Conservation (phyloP, 345 rosid genomes). For the Euclidium syriacum region DNA sequence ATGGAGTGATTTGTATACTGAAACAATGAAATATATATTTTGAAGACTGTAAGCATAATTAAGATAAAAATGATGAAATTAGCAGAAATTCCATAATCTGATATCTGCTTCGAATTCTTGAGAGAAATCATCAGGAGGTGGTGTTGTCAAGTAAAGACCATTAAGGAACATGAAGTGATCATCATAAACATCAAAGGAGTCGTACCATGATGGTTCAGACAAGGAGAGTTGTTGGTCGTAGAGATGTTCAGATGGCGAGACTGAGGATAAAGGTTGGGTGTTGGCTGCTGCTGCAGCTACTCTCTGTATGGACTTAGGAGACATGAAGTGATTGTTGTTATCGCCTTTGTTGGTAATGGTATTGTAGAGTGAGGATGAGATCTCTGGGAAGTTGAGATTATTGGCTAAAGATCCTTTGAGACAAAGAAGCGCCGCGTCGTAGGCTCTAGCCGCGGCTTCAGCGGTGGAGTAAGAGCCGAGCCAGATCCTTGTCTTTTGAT, state of each 20-base stretch:
- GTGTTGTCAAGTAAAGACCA: constrained; percentile 27
- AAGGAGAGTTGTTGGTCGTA: constrained; percentile 31
- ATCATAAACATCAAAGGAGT: constrained; percentile 38
- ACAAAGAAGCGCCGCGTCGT: constrained; percentile 94
- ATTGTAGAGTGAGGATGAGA: constrained; percentile 36
- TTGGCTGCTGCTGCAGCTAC: constrained; percentile 32
- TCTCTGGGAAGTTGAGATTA: constrained; percentile 76
- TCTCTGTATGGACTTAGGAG: constrained; percentile 35
- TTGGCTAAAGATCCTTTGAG: constrained; percentile 77
- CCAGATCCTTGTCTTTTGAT: constrained; percentile 95
- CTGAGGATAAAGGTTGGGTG: constrained; percentile 28
- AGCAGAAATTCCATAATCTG: constrained; percentile 79
- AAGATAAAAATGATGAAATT: constrained; percentile 4
- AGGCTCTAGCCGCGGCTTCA: constrained; percentile 96
- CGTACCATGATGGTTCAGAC: constrained; percentile 53
- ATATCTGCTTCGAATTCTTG: constrained; percentile 71
- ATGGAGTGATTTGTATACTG: constrained; percentile 15
- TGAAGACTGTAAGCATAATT: constrained; percentile 5
- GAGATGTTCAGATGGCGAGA: constrained; percentile 33
- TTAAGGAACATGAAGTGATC: constrained; percentile 54
- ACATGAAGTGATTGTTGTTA: constrained; percentile 22
- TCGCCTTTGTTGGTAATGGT: constrained; percentile 16
- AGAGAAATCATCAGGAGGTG: constrained; percentile 46
- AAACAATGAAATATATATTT: constrained; percentile 2
- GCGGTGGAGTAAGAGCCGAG: constrained; percentile 92